Base-by-base conservation (phyloP, 306 rosid genomes). In the Echinosophora koreensis region DNA sequence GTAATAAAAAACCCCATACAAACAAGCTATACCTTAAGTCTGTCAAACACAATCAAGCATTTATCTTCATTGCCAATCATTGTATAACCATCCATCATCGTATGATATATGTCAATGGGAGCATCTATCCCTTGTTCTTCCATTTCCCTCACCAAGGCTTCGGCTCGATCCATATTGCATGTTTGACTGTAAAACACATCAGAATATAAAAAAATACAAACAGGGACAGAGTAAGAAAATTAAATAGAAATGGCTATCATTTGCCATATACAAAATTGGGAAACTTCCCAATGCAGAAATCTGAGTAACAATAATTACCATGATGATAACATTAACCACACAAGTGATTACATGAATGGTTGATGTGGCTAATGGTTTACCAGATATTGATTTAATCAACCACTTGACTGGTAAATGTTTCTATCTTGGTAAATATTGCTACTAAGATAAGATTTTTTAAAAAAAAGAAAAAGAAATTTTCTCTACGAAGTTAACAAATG, bases 111-210 rank as follows among this genome's bases (percentile, higher is more conserved):
- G 81, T 92, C 97, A n/a, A 92, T 86, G 22, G 92, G 88, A 80
- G 97, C 98, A 87, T 95, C 97, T 76, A 95, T 95, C 66, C 98
- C 98, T 65, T 91, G 92, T 89, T 87, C 98, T 90, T 95, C 98
- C 97, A 95, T 95, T 79, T 95, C 96, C 89, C 92, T 89, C 80
- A 95, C 97, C 86, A 95, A 88, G 70, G 87, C 88, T 84, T 95
- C 97, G 27, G 98, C 97, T 69, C 77, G 85, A 77, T 84, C 87
- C 97, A 92, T 92, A 78, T 92, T 86, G 87, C 89, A 77, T 7
- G 88, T 52, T 87, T 92, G 98, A 82, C 98, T 95, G 78, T n/a
- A 67, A 77, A 79, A 83, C 70, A 52, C 28, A 18, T 14, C 51
- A 82, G 67, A 70, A 42, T 34, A 73, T 30, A 54, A 83, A 11